A percentile compares a stretch with the other conserved stretches of the same genome.
These are phyloP conservation scores for Fusarium miscanthi DNA, from an alignment of 2,329 filamentous ascomycete species.

Conservation along the genomic window DNA sequence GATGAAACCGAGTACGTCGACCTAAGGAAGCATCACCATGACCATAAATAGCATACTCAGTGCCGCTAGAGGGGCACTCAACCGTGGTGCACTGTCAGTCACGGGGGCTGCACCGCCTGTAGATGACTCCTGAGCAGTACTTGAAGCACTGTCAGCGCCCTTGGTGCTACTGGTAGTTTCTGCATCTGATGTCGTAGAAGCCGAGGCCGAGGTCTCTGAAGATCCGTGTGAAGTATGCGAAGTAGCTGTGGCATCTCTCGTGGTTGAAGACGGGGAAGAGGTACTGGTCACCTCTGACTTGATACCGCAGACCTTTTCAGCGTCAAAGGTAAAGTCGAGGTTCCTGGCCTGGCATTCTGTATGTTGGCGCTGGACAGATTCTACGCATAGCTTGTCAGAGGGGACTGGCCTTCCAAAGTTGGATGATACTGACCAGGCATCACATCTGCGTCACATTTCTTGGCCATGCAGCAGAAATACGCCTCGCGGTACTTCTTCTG, in stretches of 20 bases:
- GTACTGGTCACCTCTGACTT: neutral
- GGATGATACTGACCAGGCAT: neutral
- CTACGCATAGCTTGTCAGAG: neutral
- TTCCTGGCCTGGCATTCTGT: neutral
- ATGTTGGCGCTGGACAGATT: slow-evolving; percentile 1
- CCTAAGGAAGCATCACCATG: neutral
- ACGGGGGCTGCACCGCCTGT: neutral
- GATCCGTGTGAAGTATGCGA: neutral
- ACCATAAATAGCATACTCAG: neutral
- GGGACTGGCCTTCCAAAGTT: accelerated
- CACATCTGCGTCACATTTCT: neutral
- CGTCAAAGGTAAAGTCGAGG: slow-evolving; percentile 8
- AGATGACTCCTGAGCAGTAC: neutral
- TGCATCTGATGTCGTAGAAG: neutral
- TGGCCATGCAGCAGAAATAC: slow-evolving; percentile 12
- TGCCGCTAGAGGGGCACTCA: neutral
- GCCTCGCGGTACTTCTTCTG: slow-evolving; percentile 2
- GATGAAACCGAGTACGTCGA: neutral
- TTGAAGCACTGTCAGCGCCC: neutral
- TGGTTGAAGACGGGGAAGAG: accelerated
- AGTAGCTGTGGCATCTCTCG: accelerated
- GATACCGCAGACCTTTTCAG: neutral
- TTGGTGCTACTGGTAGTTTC: neutral
- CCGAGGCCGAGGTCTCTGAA: neutral
- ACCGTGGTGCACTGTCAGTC: neutral